These are phyloP conservation scores for Geranomyces michiganensis DNA, from an alignment of 192 early-diverging fungal genomes.

Conservation along the genomic window DNA sequence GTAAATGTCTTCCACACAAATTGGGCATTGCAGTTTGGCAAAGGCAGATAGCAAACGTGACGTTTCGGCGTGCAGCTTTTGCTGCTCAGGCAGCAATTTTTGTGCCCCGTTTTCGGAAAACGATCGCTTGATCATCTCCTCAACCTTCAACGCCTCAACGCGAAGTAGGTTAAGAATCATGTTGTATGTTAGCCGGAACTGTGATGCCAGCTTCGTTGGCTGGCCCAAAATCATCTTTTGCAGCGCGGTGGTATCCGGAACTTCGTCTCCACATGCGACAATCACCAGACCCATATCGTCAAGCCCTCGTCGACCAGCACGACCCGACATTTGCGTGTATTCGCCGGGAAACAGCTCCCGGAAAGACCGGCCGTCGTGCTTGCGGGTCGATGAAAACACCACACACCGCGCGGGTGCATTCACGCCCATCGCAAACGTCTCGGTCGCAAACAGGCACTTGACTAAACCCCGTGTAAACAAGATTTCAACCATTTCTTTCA, in stretches of 20 bases:
- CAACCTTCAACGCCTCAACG: constrained; percentile 91
- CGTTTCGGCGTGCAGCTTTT: constrained; percentile 69
- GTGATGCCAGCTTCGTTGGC: constrained; percentile 88
- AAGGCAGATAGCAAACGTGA: constrained; percentile 64
- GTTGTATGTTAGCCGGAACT: constrained; percentile 96
- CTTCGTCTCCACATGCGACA: constrained; percentile 68
- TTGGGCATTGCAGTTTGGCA: constrained; percentile 72
- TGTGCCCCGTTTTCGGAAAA: constrained; percentile 93
- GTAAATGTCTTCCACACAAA: constrained; percentile 78
- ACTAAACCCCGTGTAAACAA: constrained; percentile 89
- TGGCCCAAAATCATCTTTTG: constrained; percentile 83
- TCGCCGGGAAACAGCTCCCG: constrained; percentile 89
- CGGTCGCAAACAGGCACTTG: constrained; percentile 93
- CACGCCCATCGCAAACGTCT: constrained; percentile 99
- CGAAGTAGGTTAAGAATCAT: constrained; percentile 98
- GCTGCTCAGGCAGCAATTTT: constrained; percentile 81
- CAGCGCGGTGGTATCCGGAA: constrained; percentile 61
- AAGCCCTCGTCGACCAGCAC: constrained; percentile 92
- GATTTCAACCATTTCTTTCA: constrained; percentile 99
- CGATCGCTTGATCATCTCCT: constrained; percentile 97
- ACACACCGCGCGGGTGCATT: constrained; percentile 96
- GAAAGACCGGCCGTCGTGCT: constrained; percentile 91
- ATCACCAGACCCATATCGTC: constrained; percentile 92
- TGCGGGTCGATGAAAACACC: constrained; percentile 87
- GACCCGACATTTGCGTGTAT: constrained; percentile 99